phyloP scores from a whole-genome alignment of 2,329 filamentous ascomycete genomes.

The Cercospora sp. region DNA sequence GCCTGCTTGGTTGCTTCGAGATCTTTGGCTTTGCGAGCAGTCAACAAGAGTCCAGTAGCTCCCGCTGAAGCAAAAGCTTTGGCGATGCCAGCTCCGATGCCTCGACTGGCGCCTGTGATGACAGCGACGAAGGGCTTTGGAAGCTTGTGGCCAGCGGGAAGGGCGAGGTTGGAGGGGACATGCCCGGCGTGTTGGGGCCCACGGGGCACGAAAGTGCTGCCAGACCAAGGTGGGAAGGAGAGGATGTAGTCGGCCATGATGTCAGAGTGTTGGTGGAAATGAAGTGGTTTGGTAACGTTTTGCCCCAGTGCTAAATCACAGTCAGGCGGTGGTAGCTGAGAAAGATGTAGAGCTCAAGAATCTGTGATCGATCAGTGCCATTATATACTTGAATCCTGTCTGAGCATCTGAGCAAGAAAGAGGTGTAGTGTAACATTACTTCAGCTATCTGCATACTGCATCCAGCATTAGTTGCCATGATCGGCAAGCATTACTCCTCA shows the following conservation, averaged over 20 bases:
- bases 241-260: conserved; percentile 3
- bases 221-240: conserved; percentile 2
- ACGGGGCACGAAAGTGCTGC: conserved; percentile 3
- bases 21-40: conserved; percentile 28
- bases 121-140: conserved; percentile 32
- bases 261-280: too few species aligned
- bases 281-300: too few species aligned
- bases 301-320: too few species aligned
- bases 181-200: conserved; percentile 5
- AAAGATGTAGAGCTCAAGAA: neutral
- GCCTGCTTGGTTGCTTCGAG: conserved; percentile 28
- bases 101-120: conserved; percentile 39
- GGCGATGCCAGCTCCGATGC: conserved; percentile 37
- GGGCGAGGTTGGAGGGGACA: conserved; percentile 9
- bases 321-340: neutral
- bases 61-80: conserved; percentile 36
- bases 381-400: neutral
- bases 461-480: neutral
- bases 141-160: neutral
- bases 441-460: conserved; percentile 1
- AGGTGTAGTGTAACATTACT: neutral
- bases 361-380: neutral
- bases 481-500: neutral
- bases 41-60: conserved; percentile 36
- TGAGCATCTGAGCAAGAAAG: neutral